phyloP scores from a whole-genome alignment of 2,329 filamentous ascomycete genomes.

The Leptographium radiaticola region DNA sequence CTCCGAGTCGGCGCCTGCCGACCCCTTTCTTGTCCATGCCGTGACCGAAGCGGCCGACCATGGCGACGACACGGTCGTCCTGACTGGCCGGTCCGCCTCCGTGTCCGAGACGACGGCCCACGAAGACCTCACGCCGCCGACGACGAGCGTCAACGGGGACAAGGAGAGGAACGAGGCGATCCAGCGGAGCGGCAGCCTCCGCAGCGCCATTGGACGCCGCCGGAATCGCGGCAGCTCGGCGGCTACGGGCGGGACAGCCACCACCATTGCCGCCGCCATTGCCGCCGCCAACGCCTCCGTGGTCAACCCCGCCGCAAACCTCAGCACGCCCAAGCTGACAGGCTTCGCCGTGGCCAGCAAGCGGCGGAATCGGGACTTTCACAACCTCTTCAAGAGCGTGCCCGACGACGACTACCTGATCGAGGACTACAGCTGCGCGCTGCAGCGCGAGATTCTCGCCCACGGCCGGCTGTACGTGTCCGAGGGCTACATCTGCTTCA shows the following conservation, averaged over 20 bases:
- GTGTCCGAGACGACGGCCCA: constrained; percentile 31
- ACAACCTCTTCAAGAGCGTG: constrained; percentile 86
- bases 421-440: constrained; percentile 92
- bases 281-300: constrained; percentile 57
- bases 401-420: constrained; percentile 97
- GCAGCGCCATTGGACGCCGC: constrained; percentile 44
- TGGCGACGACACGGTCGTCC: constrained; percentile 4
- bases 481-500: constrained; percentile 95
- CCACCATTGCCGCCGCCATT: constrained; percentile 60
- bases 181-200: constrained; percentile 53
- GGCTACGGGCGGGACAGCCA: constrained; percentile 42
- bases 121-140: constrained; percentile 53
- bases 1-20: constrained; percentile 47
- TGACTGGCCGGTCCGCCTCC: constrained; percentile 30
- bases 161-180: constrained; percentile 32
- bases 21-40: constrained; percentile 14
- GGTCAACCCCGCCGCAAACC: constrained; percentile 45
- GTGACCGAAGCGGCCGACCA: constrained; percentile 1
- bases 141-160: constrained; percentile 50
- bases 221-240: constrained; percentile 76
- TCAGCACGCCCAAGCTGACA: constrained; percentile 62
- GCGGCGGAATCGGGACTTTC: constrained; percentile 92
- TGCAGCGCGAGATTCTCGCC: constrained; percentile 89
- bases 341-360: constrained; percentile 95
- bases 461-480: constrained; percentile 93